These are phyloP conservation scores for Backusella psychrophila DNA, from an alignment of 192 early-diverging fungal species.

Conservation along the genomic window DNA sequence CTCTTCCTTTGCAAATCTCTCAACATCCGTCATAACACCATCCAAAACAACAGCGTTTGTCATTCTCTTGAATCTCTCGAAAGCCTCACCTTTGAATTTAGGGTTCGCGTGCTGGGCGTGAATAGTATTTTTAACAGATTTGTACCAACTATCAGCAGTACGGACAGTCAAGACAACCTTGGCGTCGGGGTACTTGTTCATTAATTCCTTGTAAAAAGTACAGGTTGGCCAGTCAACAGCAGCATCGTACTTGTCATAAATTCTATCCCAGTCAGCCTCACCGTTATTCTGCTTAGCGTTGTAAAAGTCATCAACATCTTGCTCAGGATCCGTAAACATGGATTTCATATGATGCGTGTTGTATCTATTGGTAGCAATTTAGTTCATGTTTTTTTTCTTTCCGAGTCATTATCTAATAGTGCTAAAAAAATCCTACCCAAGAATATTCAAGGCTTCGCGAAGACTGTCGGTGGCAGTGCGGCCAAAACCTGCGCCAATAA, in stretches of 20 bases:
- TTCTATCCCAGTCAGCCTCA: conserved; percentile 18
- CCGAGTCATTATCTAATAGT: no score
- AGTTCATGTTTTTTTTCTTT: not conserved
- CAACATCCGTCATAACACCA: not conserved
- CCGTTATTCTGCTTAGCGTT: not conserved
- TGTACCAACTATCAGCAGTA: conserved; percentile 19
- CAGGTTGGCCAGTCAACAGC: no score
- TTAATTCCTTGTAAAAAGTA: no score
- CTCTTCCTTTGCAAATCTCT: not conserved
- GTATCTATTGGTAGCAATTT: not conserved
- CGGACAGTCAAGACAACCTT: conserved; percentile 19
- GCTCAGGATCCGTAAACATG: not conserved
- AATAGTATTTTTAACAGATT: conserved; percentile 6
- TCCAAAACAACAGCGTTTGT: not conserved
- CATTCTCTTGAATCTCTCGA: no score
- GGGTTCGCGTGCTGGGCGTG: no score
- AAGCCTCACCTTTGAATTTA: no score
- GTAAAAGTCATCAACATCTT: not conserved
- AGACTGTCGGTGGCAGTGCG: conserved; percentile 24
- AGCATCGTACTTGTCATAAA: not conserved
- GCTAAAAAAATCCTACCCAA: conserved; percentile 11
- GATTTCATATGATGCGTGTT: not conserved
- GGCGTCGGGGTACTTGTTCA: no score
- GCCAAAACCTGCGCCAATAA: conserved; percentile 24
- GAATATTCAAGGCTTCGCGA: conserved; percentile 10